Evolutionary conservation across 345 rosid species (phyloP).

Genomic region (Physaria fendleri): DNA sequence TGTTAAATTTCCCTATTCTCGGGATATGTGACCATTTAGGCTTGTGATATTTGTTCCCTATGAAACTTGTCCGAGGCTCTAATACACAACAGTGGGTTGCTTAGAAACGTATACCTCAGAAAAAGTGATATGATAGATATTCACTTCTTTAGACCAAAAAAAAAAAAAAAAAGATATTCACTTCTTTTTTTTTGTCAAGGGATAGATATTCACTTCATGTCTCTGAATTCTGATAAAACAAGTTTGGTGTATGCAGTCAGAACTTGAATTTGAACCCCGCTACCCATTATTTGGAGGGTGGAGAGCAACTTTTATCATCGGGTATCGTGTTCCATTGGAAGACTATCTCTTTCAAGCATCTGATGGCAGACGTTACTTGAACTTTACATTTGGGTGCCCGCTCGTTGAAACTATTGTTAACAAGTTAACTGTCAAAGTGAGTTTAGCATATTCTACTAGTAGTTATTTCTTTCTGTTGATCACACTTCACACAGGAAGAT

Average conservation of each 20-base stretch:
- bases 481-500: conserved; percentile 17
- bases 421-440: conserved; percentile 79
- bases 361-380: conserved; percentile 87
- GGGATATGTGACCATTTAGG: conserved; percentile 2
- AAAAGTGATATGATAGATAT: not conserved
- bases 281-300: conserved; percentile 99
- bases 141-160: no score
- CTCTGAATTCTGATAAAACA: not conserved
- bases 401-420: conserved; percentile 78
- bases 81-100: not conserved
- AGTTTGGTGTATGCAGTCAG: conserved; percentile 55
- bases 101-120: not conserved
- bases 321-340: conserved; percentile 82
- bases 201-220: not conserved
- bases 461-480: not conserved
- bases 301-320: conserved; percentile 90
- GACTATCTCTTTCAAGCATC: conserved; percentile 86
- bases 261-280: conserved; percentile 92
- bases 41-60: not conserved
- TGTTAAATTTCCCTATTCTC: not conserved
- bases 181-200: no score
- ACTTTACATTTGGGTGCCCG: conserved; percentile 95
- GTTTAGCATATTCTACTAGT: conserved; percentile 21
- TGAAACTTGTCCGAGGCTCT: not conserved
- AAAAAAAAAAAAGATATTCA: no score